Base-by-base conservation (phyloP, 176 grass and related monocot species). In the Carex scoparia region DNA sequence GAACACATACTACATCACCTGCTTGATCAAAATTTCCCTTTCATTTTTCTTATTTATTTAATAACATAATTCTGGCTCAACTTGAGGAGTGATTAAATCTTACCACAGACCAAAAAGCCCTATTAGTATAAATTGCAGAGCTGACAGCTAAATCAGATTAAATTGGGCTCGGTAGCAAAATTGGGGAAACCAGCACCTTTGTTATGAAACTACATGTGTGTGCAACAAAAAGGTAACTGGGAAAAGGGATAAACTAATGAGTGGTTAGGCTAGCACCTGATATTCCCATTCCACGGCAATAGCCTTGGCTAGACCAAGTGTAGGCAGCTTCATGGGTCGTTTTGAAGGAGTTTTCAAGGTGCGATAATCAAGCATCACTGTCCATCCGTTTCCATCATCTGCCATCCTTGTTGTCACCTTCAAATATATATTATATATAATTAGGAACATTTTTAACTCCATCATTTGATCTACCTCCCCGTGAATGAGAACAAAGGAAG, bases 361-460 rank as follows among this genome's bases (percentile, higher is more conserved):
- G 65, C 93, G 86, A 89, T 99, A 99, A 69, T 99, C 96, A n/a
- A 99, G 93, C 93, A 99, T 99, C 83, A 99, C 96, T 7, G 96
- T 91, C 96, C 96, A 99, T 40, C 93, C 96, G 64, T 99, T 99
- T 5, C 96, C 96, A 70, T 99, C 96, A 51, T 95, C 93, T 68
- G 93, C 91, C 54, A 63, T 81, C 28, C 96, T 91, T 31, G 91
- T 92, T 56, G 96, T 99, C 44, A 69, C 81, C 80, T 83, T 77
- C 49, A 77, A 27, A 77, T 77, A 77, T 1, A 56, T 55, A 55
- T 55, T 55, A 32, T 14, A 56, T 55, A 55, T 4, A 30, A 15
- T 56, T 10, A 77, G n/a, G n/a, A 30, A 77, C 19, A 3, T 32
- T 12, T 5, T 55, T 3, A 31, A 55, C 46, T 2, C 19, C 10